Conservation (phyloP, 805 yeast species). For the Wickerhamiella kurtzmanii region DNA sequence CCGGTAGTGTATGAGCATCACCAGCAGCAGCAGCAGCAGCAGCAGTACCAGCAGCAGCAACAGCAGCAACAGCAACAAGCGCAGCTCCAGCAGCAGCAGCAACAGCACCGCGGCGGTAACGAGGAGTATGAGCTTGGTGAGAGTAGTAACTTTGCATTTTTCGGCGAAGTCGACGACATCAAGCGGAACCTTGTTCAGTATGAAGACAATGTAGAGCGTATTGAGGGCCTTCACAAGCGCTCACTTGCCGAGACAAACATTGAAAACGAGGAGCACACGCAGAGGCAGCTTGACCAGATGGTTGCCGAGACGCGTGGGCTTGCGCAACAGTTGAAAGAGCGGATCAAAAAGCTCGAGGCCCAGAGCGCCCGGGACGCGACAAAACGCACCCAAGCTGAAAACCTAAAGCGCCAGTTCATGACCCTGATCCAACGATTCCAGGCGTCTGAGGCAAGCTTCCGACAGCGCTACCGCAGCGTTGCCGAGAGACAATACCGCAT, state of each 20-base stretch:
- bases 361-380: conserved; percentile 43
- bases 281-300: conserved; percentile 63
- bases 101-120: conserved; percentile 3
- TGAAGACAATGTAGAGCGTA: conserved; percentile 51
- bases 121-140: conserved; percentile 17
- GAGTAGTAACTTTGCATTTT: conserved; percentile 43
- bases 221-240: conserved; percentile 57
- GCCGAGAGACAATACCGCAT: conserved; percentile 89
- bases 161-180: conserved; percentile 53
- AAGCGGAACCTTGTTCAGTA: conserved; percentile 59
- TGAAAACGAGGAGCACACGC: conserved; percentile 52
- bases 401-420: conserved; percentile 72
- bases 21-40: conserved; percentile 2
- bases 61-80: conserved; percentile 1
- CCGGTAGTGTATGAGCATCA: neutral
- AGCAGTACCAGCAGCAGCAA: conserved; percentile 4
- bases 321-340: conserved; percentile 58
- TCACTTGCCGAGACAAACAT: conserved; percentile 60
- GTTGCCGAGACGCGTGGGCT: conserved; percentile 67
- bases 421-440: conserved; percentile 77
- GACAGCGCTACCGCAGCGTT: conserved; percentile 70
- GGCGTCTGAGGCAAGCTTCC: conserved; percentile 71
- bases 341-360: conserved; percentile 66
- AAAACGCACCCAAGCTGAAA: conserved; percentile 82
- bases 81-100: conserved; percentile 6